Percentiles rank a stretch among this genome's conserved stretches.
These are phyloP conservation scores for Esteya vermicola DNA, from an alignment of 2,329 filamentous ascomycete genomes.

Conservation along the genomic window DNA sequence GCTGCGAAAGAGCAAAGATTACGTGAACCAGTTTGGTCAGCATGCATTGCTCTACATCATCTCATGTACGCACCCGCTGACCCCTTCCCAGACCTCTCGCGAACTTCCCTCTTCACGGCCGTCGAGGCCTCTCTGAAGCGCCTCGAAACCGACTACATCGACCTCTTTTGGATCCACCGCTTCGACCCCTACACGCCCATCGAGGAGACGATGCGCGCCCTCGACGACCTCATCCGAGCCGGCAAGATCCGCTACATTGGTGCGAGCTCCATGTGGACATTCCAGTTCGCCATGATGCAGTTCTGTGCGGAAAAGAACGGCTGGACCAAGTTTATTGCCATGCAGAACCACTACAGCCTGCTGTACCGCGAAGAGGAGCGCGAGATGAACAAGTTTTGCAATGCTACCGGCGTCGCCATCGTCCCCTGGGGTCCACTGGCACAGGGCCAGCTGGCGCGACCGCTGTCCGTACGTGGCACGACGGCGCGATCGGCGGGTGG, in stretches of 20 bases:
- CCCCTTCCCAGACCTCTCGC: slow-evolving; percentile 17
- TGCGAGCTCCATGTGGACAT: slow-evolving; percentile 34
- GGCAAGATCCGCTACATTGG: slow-evolving; percentile 45
- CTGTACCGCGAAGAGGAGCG: slow-evolving; percentile 49
- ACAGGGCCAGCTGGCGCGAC: slow-evolving; percentile 21
- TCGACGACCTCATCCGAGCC: slow-evolving; percentile 43
- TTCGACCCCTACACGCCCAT: slow-evolving; percentile 37
- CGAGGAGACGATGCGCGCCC: slow-evolving; percentile 49
- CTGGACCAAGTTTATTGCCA: slow-evolving; percentile 47
- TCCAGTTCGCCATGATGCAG: slow-evolving; percentile 39
- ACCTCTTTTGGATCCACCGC: slow-evolving; percentile 48
- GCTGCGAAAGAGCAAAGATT: slow-evolving; percentile 21
- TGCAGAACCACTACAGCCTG: slow-evolving; percentile 48
- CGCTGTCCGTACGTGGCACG: slow-evolving; percentile 14
- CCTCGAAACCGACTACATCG: slow-evolving; percentile 22
- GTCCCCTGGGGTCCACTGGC: slow-evolving; percentile 26
- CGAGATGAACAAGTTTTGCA: slow-evolving; percentile 28
- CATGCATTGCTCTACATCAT: not conserved
- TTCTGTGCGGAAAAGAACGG: slow-evolving; percentile 40
- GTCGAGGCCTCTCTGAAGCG: slow-evolving; percentile 22
- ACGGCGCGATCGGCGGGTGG: slow-evolving; percentile 11
- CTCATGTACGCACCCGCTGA: not conserved
- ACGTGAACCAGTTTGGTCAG: slow-evolving; percentile 18
- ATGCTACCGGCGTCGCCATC: slow-evolving; percentile 24
- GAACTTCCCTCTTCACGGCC: slow-evolving; percentile 24